Conservation (phyloP, 2,329 filamentous ascomycete genomes). For the Hymenoscyphus repandus region DNA sequence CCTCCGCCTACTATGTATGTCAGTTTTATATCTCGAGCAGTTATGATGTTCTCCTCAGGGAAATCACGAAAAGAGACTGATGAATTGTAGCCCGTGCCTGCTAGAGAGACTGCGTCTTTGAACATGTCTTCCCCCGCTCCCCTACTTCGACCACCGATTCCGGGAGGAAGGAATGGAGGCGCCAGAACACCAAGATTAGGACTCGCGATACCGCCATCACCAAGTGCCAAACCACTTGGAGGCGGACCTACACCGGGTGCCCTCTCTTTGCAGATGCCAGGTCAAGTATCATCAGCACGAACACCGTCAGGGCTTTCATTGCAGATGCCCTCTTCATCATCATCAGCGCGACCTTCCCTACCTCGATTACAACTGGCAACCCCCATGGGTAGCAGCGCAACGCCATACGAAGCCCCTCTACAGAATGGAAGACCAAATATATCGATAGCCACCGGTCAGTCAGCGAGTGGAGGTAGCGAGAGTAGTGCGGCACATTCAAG, state of each 20-base stretch:
- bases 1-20: slow-evolving; percentile 16
- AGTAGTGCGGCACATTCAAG: slow-evolving; percentile 74
- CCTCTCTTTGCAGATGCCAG: slow-evolving; percentile 23
- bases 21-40: slow-evolving; percentile 1
- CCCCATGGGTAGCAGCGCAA: slow-evolving; percentile 74
- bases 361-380: slow-evolving; percentile 83
- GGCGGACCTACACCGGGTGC: slow-evolving; percentile 15
- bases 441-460: slow-evolving; percentile 51
- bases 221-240: slow-evolving; percentile 70
- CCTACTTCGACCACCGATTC: slow-evolving; percentile 33
- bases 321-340: slow-evolving; percentile 27
- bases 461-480: slow-evolving; percentile 73
- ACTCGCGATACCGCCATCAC: slow-evolving; percentile 83
- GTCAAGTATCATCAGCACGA: slow-evolving; percentile 37
- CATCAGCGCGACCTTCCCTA: slow-evolving; percentile 46
- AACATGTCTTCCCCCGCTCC: slow-evolving; percentile 33
- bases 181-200: slow-evolving; percentile 50
- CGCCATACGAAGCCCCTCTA: slow-evolving; percentile 61
- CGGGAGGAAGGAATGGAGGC: slow-evolving; percentile 28
- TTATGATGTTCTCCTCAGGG: not conserved
- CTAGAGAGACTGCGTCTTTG: slow-evolving; percentile 12
- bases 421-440: slow-evolving; percentile 30
- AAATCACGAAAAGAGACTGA: slow-evolving; percentile 16
- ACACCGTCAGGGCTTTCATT: slow-evolving; percentile 48
- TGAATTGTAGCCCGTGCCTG: slow-evolving; percentile 17